Evolutionary conservation across 1,284 basidiomycete genomes (phyloP), one percentile per base, ranked within the genome.

Genomic region (Sporisorium sorghi): DNA sequence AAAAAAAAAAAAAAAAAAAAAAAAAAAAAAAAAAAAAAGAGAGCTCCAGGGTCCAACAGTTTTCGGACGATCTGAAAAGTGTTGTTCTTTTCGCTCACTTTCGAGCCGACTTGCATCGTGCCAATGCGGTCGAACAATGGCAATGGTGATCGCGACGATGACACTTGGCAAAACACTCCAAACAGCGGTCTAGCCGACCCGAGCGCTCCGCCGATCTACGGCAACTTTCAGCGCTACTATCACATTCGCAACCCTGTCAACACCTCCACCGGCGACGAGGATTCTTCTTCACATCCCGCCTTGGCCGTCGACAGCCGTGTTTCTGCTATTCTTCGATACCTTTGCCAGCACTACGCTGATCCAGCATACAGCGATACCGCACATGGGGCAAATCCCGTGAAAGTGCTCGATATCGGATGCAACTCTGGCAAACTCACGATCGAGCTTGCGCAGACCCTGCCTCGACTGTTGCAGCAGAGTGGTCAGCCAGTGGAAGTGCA

Each of bases 141-240:
- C 15, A 8, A n/a, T 11, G 35, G 35, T n/a, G n/a, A n/a, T n/a
- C n/a, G n/a, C 35, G 43, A n/a, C 33, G 9, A 14, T n/a, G 43
- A 46, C 35, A 8, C 35, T 37, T n/a, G 5, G 17, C 7, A 5
- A 21, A 17, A 10, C 9, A 19, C 39, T 32, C 30, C 12, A 17
- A 14, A 1, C 1, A 32, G 3, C 10, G 7, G 6, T 19, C 49
- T 50, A 32, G 52, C 5, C 9, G 19, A 26, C 14, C 50, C 35
- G 15, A 37, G 15, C 4, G 35, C 15, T 37, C 35, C 51, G 23
- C 59, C 63, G 2, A 49, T 67, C 33, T 67, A 57, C 30, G 68
- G 73, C 54, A 75, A 71, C 61, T 75, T 75, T 50, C 63, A 57
- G 10, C 51, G 73, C 11, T 75, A 75, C 61, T 72, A 75, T 35